Evolutionary conservation across 106 monocot genomes (phyloP).

Genomic region (Vanilla planifolia): DNA sequence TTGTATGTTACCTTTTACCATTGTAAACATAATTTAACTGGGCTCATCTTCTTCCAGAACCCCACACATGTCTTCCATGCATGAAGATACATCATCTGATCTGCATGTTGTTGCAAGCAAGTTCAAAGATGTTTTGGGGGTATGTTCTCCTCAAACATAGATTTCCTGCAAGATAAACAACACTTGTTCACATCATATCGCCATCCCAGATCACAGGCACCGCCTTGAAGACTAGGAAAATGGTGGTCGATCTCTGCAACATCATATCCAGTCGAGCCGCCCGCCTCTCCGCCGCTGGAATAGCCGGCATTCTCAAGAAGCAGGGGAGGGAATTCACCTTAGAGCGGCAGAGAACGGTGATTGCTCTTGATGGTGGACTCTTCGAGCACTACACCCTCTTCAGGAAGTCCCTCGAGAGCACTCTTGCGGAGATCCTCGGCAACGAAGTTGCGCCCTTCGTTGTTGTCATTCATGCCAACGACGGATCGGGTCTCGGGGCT

Average conservation of each 20-base stretch:
- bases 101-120: constrained; percentile 56
- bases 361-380: constrained; percentile 86
- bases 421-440: constrained; percentile 65
- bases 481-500: constrained; percentile 89
- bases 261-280: constrained; percentile 50
- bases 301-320: constrained; percentile 67
- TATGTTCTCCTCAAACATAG: constrained; percentile 12
- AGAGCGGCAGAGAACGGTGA: constrained; percentile 34
- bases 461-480: constrained; percentile 59
- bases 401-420: constrained; percentile 52
- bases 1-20: no score
- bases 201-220: constrained; percentile 34
- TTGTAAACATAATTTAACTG: neutral
- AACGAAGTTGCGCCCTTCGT: constrained; percentile 36
- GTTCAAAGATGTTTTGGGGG: constrained; percentile 61
- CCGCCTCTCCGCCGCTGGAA: constrained; percentile 51
- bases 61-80: constrained; percentile 77
- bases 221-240: constrained; percentile 37
- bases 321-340: constrained; percentile 38
- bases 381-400: constrained; percentile 81
- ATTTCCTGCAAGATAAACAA: no score
- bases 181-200: no score
- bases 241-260: constrained; percentile 43
- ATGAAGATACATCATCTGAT: constrained; percentile 76
- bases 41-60: constrained; percentile 42